phyloP scores from a whole-genome alignment of 352 stramenopile genomes.

The Globisporangium abappressorium region DNA sequence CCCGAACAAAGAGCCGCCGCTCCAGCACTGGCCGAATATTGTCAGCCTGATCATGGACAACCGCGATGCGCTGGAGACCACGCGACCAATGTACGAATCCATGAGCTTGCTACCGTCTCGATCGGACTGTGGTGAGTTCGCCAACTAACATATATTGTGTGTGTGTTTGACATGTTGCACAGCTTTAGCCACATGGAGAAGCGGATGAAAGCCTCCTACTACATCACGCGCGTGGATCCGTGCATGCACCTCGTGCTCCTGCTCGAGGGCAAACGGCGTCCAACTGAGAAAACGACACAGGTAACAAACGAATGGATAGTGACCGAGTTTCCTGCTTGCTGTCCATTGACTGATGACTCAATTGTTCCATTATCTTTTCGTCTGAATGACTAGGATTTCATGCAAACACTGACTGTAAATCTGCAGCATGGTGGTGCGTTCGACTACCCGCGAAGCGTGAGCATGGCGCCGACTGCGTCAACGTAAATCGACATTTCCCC shows the following conservation, averaged over 20 bases:
- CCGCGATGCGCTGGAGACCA: constrained; percentile 45
- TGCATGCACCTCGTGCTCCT: constrained; percentile 74
- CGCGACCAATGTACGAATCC: constrained; percentile 46
- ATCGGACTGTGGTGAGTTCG: neutral
- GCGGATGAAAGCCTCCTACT: constrained; percentile 65
- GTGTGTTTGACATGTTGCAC: neutral
- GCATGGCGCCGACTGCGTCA: constrained; percentile 11
- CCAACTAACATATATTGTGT: neutral
- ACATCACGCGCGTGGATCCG: constrained; percentile 70
- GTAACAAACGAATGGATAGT: constrained; percentile 19
- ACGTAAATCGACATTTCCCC: neutral
- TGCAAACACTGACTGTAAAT: constrained; percentile 74
- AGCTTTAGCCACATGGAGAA: constrained; percentile 72
- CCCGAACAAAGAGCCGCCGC: constrained; percentile 48
- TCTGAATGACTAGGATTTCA: constrained; percentile 58
- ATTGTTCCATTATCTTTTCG: neutral
- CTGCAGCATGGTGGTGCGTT: constrained; percentile 75
- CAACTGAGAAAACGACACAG: constrained; percentile 68
- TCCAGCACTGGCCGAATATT: constrained; percentile 85
- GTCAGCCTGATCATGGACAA: constrained; percentile 88
- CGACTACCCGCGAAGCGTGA: constrained; percentile 24
- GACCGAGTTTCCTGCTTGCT: neutral
- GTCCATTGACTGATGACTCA: neutral
- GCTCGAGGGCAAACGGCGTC: constrained; percentile 61
- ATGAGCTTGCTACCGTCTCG: neutral